phyloP scores from a whole-genome alignment of 2,329 filamentous ascomycete species.

The Exophiala oligosperma region DNA sequence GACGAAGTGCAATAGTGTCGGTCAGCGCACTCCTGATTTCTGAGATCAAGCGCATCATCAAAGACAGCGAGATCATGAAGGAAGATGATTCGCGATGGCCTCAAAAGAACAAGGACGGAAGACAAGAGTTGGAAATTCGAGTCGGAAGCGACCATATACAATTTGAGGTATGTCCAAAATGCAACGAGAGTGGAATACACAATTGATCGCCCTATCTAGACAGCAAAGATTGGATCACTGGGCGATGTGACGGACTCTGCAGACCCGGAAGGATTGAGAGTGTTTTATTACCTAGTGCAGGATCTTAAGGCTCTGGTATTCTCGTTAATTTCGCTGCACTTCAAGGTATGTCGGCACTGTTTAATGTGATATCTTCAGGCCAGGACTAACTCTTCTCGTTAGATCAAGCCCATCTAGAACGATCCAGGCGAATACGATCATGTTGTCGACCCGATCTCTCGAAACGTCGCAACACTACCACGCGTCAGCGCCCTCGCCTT shows the following conservation, averaged over 20 bases:
- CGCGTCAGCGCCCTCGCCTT: no score
- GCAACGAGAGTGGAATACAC: no score
- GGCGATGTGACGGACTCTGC: constrained; percentile 96
- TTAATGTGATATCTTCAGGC: no score
- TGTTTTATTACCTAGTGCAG: constrained; percentile 98
- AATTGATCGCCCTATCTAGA: constrained; percentile 55
- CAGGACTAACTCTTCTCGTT: not conserved
- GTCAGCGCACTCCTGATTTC: constrained; percentile 87
- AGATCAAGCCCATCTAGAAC: constrained; percentile 55
- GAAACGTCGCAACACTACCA: no score
- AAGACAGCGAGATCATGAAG: constrained; percentile 95
- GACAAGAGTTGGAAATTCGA: constrained; percentile 93
- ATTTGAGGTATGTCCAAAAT: constrained; percentile 55
- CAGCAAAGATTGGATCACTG: constrained; percentile 94
- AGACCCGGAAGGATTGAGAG: constrained; percentile 90
- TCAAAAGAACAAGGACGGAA: constrained; percentile 97
- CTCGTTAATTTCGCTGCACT: constrained; percentile 92
- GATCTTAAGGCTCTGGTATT: constrained; percentile 96
- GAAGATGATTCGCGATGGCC: constrained; percentile 99
- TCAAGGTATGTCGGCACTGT: constrained; percentile 65
- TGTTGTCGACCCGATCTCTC: no score
- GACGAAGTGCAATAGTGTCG: constrained; percentile 67
- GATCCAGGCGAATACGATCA: no score
- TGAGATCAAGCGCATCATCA: constrained; percentile 96
- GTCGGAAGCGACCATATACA: constrained; percentile 95